Evolutionary conservation across 2,329 filamentous ascomycete species (phyloP).

Genomic region (Arachnomyces sp.): DNA sequence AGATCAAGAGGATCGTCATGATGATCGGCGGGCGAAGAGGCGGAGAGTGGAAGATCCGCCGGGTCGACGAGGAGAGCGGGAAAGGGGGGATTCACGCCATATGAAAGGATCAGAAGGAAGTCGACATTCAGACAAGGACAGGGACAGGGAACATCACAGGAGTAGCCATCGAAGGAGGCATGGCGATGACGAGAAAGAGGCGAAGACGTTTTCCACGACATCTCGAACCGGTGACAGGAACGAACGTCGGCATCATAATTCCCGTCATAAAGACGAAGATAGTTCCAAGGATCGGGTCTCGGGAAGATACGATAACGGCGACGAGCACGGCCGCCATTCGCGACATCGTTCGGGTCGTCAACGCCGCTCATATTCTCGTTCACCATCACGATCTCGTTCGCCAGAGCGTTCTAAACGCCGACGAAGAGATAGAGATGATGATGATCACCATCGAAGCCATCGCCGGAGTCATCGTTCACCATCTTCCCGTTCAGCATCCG

Average conservation of each 20-base stretch:
- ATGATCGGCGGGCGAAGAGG: conserved; percentile 14
- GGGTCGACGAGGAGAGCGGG: conserved; percentile 11
- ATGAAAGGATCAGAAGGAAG: conserved; percentile 20
- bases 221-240: conserved; percentile 5
- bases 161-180: conserved; percentile 18
- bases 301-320: conserved; percentile 10
- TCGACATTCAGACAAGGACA: conserved; percentile 14
- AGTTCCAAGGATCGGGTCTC: conserved; percentile 18
- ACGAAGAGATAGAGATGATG: conserved; percentile 8
- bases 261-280: conserved; percentile 11
- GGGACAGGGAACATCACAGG: conserved; percentile 2
- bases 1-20: conserved; percentile 14
- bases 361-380: conserved; percentile 14
- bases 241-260: conserved; percentile 7
- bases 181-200: conserved; percentile 10
- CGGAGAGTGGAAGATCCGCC: conserved; percentile 17
- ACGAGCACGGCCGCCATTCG: neutral
- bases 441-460: conserved; percentile 13
- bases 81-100: conserved; percentile 19
- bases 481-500: conserved; percentile 9
- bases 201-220: conserved; percentile 10
- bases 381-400: conserved; percentile 17
- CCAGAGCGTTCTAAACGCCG: conserved; percentile 8
- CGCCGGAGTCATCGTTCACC: conserved; percentile 24
- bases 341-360: conserved; percentile 6